Base-by-base conservation (phyloP, 495 filamentous ascomycete genomes). In the Penicillium bovifimosum region DNA sequence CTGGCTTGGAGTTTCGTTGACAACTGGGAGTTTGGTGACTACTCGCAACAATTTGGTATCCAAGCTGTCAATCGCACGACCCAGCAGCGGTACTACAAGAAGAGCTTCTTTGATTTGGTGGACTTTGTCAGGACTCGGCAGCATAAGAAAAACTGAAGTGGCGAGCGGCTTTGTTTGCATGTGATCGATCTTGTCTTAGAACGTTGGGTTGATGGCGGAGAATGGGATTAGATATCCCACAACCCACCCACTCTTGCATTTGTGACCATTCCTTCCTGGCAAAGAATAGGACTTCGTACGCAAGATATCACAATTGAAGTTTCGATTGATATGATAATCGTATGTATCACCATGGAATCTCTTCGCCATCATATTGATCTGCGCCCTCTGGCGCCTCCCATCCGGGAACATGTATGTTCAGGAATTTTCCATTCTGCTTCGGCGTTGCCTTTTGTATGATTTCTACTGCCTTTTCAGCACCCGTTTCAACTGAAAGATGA, bases 1-100 rank as follows among this genome's bases (percentile, higher is more conserved):
- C 52, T 78, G 27, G 72, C 70, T 9, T 78, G 73, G 73, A 72
- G 68, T 27, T 70, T 71, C 24, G 56, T 63, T 9, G 72, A 76
- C 55, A 76, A 77, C 44, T 72, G 70, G 66, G 73, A 76, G 41
- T 77, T 76, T 59, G 74, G 74, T 10, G 61, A 66, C 45, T 73
- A 69, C 50, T 49, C 46, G 0, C 41, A 58, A 20, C 70, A 72
- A 7, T 78, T 72, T 59, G 75, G 75, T 0, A 50, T 76, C 33
- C 75, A 76, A 50, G 55, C 53, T 0, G 68, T 78, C 2, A 72
- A 77, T 56, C 55, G 65, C n/a, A 73, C 68, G 1, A 68, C 60
- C 4, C 66, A 66, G 38, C 52, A 72, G 38, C 52, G 75, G n/a
- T 53, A 53, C 16, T 78, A 66, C 49, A 76, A 76, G 59, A 71